Evolutionary conservation across 305 asterid species (phyloP), one percentile per base, ranked within the genome.

Genomic region (Rubia peregrina): DNA sequence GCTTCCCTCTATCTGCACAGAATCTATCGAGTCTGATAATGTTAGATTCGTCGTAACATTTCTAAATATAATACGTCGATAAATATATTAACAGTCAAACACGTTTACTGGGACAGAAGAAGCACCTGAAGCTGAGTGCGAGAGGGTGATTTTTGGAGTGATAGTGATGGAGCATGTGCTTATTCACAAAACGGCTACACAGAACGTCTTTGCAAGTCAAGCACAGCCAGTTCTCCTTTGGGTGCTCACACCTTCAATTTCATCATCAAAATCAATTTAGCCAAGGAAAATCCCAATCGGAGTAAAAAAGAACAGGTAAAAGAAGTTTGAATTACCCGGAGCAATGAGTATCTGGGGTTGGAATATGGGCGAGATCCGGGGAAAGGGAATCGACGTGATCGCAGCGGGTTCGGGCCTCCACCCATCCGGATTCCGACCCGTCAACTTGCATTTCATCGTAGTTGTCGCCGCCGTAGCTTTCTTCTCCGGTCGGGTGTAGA

Each of bases 131-230:
- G 80, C 97, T 92, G 22, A 92, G 81, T 6, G 95, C 98, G 73
- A 90, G 33, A 51, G 78, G 76, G 68, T 92, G 98, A 48, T 76
- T 55, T 0, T 65, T 51, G 61, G 78, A 83, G 72, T 82, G 86
- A 78, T 74, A 84, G 78, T 92, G 98, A 76, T 88, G 87, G 7
- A 92, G 83, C 97, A 92, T 90, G 89, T 92, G 97, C 83, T 85
- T 87, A 88, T 90, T 92, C 74, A 87, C 95, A 67, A 90, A 92
- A 40, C 97, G 91, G 81, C 97, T 85, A 76, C 98, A 92, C 6
- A 90, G 84, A 1, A 92, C 97, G 19, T 88, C 85, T 79, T 88
- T 89, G 81, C 98, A 92, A 81, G 88, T 78, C 73, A 90, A 79
- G 80, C 98, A 92, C 33, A 90, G 67, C 96, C 97, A 92, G 74